Evolutionary conservation across 2,329 filamentous ascomycete genomes (phyloP).

Genomic region (Cercospora zeina): DNA sequence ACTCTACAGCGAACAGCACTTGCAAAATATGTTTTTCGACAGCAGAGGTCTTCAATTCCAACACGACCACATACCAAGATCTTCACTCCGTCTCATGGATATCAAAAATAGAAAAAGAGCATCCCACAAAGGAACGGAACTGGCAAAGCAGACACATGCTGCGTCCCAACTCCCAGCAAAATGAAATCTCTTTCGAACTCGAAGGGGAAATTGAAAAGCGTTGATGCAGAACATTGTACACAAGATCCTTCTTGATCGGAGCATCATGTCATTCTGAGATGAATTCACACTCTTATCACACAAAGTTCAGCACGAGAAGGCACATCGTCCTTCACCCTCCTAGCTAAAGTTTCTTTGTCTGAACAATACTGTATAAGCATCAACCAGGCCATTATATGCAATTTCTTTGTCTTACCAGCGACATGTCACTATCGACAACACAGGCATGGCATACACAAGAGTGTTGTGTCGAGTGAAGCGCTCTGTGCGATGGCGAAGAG

Average conservation of each 20-base stretch:
- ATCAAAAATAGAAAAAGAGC: neutral
- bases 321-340: no score
- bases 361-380: neutral
- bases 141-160: neutral
- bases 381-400: neutral
- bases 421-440: neutral
- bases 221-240: neutral
- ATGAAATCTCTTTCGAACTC: neutral
- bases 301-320: no score
- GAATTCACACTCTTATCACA: no score
- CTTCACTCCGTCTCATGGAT: neutral
- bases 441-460: neutral
- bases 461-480: neutral
- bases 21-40: no score
- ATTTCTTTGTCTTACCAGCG: neutral
- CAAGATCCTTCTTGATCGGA: neutral
- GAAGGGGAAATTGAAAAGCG: neutral
- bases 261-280: neutral
- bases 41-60: neutral
- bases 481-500: neutral
- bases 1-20: no score
- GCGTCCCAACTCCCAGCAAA: neutral
- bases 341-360: neutral
- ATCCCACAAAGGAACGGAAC: neutral
- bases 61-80: neutral